Evolutionary conservation across 2,329 filamentous ascomycete species (phyloP).

Genomic region (Aspergillus unguis): DNA sequence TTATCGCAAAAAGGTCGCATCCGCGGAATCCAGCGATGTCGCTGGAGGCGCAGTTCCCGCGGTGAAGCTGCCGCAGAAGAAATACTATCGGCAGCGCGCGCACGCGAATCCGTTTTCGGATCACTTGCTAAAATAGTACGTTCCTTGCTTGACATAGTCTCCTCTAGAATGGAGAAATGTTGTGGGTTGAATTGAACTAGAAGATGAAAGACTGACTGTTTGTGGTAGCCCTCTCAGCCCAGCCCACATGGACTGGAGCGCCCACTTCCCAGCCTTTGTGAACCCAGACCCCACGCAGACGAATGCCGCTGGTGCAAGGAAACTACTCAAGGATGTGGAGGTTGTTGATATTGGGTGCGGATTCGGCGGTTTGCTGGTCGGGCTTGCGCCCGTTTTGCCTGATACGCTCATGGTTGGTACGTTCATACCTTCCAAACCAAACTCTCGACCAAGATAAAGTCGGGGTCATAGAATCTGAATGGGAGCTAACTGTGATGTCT

Average conservation of each 20-base stretch:
- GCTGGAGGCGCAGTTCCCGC: conserved; percentile 8
- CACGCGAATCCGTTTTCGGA: conserved; percentile 99
- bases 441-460: not conserved
- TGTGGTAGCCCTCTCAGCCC: conserved; percentile 69
- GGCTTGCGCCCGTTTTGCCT: conserved; percentile 75
- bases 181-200: not conserved
- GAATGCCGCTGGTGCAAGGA: conserved; percentile 33
- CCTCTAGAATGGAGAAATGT: too few species aligned
- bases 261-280: conserved; percentile 74
- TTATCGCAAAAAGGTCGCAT: conserved; percentile 55
- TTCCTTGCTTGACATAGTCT: conserved; percentile 14
- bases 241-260: conserved; percentile 84
- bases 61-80: conserved; percentile 76
- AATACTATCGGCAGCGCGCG: conserved; percentile 91
- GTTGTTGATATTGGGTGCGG: conserved; percentile 97
- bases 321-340: conserved; percentile 69
- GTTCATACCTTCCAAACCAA: conserved; percentile 23
- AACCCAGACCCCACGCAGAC: conserved; percentile 34
- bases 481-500: not conserved
- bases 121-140: conserved; percentile 82
- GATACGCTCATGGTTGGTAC: conserved; percentile 77
- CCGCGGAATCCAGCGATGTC: conserved; percentile 20
- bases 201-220: not conserved
- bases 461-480: not conserved
- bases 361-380: conserved; percentile 86